Evolutionary conservation across 768 basidiomycete species (phyloP).

Genomic region (Panaeolus cyanescens): DNA sequence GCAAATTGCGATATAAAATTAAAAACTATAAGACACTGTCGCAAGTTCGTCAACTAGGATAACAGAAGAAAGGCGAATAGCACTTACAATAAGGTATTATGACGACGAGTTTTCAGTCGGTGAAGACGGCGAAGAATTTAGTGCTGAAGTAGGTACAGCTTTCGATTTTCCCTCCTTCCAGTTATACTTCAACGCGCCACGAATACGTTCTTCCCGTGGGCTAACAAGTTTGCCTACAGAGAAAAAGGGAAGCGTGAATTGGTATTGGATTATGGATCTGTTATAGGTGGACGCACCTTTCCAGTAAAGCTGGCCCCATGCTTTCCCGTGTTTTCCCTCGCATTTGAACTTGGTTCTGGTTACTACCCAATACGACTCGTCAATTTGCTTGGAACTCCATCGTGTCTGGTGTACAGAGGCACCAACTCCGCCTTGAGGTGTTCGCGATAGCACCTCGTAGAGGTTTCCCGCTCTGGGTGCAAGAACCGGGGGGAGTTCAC

Average conservation of each 20-base stretch:
- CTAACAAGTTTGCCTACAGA: constrained; percentile 62
- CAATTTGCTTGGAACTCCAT: constrained; percentile 71
- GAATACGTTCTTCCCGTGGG: constrained; percentile 60
- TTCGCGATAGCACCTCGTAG: constrained; percentile 71
- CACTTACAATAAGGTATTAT: constrained; percentile 1
- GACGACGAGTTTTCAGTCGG: not conserved
- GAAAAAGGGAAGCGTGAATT: constrained; percentile 5
- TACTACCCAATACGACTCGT: constrained; percentile 72
- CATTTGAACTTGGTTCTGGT: constrained; percentile 72
- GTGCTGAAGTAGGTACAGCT: not conserved
- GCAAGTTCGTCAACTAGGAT: not conserved
- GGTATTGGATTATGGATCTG: not conserved
- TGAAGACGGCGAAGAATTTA: constrained; percentile 9
- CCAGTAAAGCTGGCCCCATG: constrained; percentile 82
- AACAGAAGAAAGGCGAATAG: not conserved
- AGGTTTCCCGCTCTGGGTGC: constrained; percentile 60
- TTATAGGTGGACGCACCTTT: constrained; percentile 53
- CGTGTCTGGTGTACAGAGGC: constrained; percentile 69
- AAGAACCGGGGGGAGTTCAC: constrained; percentile 60
- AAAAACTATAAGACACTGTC: not conserved
- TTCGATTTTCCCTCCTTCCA: constrained; percentile 65
- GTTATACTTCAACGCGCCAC: constrained; percentile 71
- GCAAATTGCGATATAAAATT: not conserved
- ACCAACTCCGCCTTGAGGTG: constrained; percentile 69
- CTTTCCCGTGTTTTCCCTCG: constrained; percentile 77